Base-by-base conservation (phyloP, 208 protist genomes). In the Crithidia acanthocephali region DNA sequence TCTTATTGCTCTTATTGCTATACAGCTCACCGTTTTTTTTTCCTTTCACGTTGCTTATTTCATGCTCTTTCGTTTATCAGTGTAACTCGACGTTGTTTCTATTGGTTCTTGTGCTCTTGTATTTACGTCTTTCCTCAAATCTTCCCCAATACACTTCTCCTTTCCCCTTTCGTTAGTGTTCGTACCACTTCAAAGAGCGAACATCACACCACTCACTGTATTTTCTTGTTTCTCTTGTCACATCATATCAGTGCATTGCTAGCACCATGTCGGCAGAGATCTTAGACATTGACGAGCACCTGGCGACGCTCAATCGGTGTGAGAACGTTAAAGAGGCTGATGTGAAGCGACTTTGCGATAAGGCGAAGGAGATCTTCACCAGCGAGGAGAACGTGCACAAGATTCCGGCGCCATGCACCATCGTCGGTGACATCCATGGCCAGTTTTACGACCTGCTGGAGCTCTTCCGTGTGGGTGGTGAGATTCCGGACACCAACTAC, bases 371-470 rank as follows among this genome's bases (percentile, higher is more conserved):
- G 42, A 97, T 98, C 65, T 83, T 98, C 42, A 76, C 89, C 44
- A 76, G 70, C 61, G 96, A 98, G 78, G 76, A 81, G 56, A 98
- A 98, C 58, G 95, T 97, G n/a, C 82, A 98, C 78, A 85, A 91
- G 65, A 92, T 98, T 25, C 81, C 81, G 15, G 87, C 93, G 15
- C 96, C 96, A 58, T 95, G 92, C 62, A 98, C 96, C 51, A 92
- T 98, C 63, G 90, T 95, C 52, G 96, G 96, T 32, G 96, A 98
- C 76, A 98, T 98, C 48, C 96, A 98, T 79, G 94, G 93, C 30
- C 94, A 98, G 85, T 99, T 99, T 72, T 99, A 98, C 78, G 98
- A 99, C 71, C 81, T 99, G 50, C 93, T 97, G 50, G 96, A 99
- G 84, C 84, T 99, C 22, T 99, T 99, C 81, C 96, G 94, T 51